Evolutionary conservation across 169 alveolate genomes (phyloP), one percentile per base, ranked within the genome.

Genomic region (Eimeria tenella): DNA sequence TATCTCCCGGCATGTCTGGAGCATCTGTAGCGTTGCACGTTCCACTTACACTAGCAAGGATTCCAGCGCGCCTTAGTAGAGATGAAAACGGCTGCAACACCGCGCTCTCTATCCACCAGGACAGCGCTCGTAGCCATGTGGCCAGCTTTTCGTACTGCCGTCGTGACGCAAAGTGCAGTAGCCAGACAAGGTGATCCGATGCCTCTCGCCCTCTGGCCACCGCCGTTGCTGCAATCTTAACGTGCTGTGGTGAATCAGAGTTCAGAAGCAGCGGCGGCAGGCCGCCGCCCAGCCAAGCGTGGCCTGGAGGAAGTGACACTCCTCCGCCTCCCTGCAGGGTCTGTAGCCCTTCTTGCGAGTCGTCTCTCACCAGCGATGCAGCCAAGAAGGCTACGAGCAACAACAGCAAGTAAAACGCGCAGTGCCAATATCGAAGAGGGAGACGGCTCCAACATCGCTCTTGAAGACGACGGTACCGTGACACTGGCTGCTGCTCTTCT

Each of bases 401-500:
- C 79, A 83, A 70, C 23, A 60, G 6, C 60, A 83, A 70, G 62
- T 83, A 83, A 62, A 83, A 83, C 10, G 68, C 91, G 62, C 63
- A 83, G n/a, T 83, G 91, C 91, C 91, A 83, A 83, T 83, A 83
- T 10, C 91, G 91, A 52, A 83, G 91, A 23, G 79, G 91, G 79
- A 83, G 65, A 58, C 56, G 77, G 21, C 79, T 83, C 91, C 91
- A 83, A 17, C 91, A 83, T 62, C 79, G 56, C 79, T 60, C 23
- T 31, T 31, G 42, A 31, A 31, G 42, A 31, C 2, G 42, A 31
- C 42, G 79, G 5, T 53, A 62, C 42, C 52, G 23, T 42, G 63
- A 75, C 55, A 19, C 56, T 3, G 1, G 71, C 68, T 6, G 50
- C 91, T 17, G 91, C 42, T 11, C 25, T 50, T 62, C 77, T 62